Conservation (phyloP, 768 basidiomycete genomes). For the Suillus plorans region DNA sequence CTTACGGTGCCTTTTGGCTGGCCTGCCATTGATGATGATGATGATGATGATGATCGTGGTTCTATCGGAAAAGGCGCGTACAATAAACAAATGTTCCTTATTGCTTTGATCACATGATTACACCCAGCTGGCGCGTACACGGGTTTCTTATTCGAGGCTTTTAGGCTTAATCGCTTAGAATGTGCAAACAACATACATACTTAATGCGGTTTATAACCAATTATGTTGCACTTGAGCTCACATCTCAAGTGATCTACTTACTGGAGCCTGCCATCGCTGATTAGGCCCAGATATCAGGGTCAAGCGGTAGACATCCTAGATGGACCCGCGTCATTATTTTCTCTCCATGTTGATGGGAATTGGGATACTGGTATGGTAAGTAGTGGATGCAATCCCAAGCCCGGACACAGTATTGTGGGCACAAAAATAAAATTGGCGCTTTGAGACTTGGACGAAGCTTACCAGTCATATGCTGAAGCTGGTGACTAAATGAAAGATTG, state of each 20-base stretch:
- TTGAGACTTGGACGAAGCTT: not conserved
- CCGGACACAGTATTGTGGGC: not conserved
- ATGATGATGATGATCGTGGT: constrained; percentile 17
- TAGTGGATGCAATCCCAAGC: not conserved
- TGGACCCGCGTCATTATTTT: not conserved
- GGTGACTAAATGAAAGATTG: too few species aligned
- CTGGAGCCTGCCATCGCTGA: not conserved
- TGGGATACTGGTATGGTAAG: not conserved
- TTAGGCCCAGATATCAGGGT: not conserved
- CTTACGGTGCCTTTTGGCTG: constrained; percentile 15
- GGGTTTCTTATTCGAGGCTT: not conserved
- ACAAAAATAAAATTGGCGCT: not conserved
- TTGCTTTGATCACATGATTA: not conserved
- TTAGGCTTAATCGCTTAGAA: not conserved
- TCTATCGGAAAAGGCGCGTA: constrained; percentile 23
- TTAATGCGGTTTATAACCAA: not conserved
- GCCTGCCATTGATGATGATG: constrained; percentile 19
- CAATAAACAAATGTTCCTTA: not conserved
- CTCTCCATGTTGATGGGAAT: not conserved
- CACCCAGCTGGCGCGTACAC: not conserved
- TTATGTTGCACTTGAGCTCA: not conserved
- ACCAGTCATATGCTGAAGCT: not conserved
- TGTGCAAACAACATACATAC: not conserved
- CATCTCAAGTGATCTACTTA: too few species aligned
- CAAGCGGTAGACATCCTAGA: not conserved